Evolutionary conservation across 352 stramenopile species (phyloP), one percentile per base, ranked within the genome.

Genomic region (Phytopythium aichiense): DNA sequence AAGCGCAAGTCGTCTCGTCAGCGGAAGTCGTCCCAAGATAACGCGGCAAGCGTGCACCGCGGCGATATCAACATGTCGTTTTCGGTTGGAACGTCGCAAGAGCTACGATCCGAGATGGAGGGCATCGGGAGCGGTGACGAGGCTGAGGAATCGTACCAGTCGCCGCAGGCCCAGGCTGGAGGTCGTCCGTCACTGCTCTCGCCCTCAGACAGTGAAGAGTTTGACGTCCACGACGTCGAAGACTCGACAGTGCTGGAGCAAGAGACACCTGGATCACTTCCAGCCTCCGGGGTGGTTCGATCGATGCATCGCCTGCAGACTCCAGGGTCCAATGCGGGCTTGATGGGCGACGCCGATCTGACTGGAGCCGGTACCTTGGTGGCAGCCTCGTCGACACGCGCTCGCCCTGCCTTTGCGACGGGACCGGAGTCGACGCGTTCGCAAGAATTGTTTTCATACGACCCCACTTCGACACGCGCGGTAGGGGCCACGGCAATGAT

Each of bases 31-130:
- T 77, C 59, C 25, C 74, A 67, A 62, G 72, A 71, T 58, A 71
- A 65, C 28, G 68, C 79, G 51, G 71, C 73, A 15, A 91, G 82
- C 55, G 77, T 86, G 31, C 84, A 94, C 54, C 77, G 81, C 20
- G 87, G 87, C 52, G 75, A 93, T 28, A 69, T 96, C 23, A 81
- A 73, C 20, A 65, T 94, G 16, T 94, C 85, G 9, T 92, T 96
- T 64, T 88, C 85, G 16, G 81, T 96, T 31, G 87, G 85, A 20
- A 94, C 74, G n/a, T 92, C 83, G 18, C 87, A 96, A 72, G 73
- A 90, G 56, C 54, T 93, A 13, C 77, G 74, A 16, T 86, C 82
- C 1, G 82, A 92, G 48, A 72, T 89, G 50, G 82, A 92, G 22
- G 65, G 56, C 54, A 59, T 56, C 25, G 61, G 68, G 6, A 72